Conservation (phyloP, 1,284 basidiomycete species). For the Phellopilus nigrolimitatus region DNA sequence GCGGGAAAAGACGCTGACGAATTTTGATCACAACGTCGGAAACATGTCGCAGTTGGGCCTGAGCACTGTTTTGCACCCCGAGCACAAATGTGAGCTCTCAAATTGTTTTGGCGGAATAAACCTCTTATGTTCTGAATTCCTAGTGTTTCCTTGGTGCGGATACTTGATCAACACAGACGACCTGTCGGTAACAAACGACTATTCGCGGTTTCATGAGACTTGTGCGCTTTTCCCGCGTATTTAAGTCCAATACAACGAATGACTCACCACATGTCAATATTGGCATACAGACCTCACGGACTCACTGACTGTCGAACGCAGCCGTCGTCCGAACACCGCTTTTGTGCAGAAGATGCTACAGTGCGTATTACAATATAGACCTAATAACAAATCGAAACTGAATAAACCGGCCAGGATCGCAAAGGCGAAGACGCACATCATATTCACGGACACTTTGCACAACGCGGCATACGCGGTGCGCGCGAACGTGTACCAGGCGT, state of each 20-base stretch:
- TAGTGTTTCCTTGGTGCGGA: conserved; percentile 92
- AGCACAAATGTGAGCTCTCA: conserved; percentile 47
- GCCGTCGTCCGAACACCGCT: conserved; percentile 49
- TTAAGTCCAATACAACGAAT: not conserved
- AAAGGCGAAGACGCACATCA: conserved; percentile 63
- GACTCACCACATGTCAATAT: not conserved
- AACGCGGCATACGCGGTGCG: conserved; percentile 65
- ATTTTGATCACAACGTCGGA: conserved; percentile 54
- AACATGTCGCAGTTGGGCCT: conserved; percentile 14
- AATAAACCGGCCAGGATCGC: conserved; percentile 43
- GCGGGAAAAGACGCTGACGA: conserved; percentile 83
- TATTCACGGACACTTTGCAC: conserved; percentile 73
- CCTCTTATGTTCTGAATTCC: not conserved
- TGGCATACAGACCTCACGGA: conserved; percentile 44
- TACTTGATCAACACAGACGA: conserved; percentile 70
- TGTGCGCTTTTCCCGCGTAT: conserved; percentile 39
- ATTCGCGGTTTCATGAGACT: conserved; percentile 55
- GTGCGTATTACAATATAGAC: conserved; percentile 40
- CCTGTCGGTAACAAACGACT: conserved; percentile 75
- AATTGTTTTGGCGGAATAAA: conserved; percentile 16
- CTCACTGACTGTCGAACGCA: conserved; percentile 62
- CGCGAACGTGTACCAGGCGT: conserved; percentile 83
- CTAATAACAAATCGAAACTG: no score
- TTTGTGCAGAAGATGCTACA: conserved; percentile 68
- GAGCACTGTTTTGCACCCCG: conserved; percentile 27